Evolutionary conservation across 441 rosid species (phyloP).

Genomic region (Pelargonium myrrhifolium): DNA sequence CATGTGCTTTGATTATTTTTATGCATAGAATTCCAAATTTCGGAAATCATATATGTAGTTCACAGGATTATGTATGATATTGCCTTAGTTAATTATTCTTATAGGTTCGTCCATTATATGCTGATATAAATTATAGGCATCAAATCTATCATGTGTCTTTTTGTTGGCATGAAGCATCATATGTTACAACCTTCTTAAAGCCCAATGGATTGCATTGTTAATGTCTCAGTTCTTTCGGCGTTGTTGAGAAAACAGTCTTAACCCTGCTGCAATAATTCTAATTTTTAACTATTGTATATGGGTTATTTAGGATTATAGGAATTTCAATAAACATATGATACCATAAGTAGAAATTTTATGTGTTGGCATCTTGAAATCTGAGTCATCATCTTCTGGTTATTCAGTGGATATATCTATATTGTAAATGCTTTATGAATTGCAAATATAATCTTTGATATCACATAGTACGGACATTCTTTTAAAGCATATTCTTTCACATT

Average conservation of each 20-base stretch:
- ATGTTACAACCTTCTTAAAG: no score
- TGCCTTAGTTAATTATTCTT: background rate
- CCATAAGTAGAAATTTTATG: background rate
- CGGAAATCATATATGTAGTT: no score
- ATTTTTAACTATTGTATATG: background rate
- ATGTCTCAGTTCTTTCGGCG: background rate
- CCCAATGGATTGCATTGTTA: background rate
- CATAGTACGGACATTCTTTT: background rate
- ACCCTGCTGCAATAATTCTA: background rate
- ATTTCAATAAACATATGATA: background rate
- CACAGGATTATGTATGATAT: no score
- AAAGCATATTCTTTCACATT: background rate
- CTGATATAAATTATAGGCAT: background rate
- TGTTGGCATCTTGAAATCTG: background rate
- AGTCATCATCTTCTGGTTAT: background rate
- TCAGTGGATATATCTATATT: background rate
- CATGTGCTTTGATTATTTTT: background rate
- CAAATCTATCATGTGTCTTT: no score
- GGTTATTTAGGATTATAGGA: background rate
- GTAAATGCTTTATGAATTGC: background rate
- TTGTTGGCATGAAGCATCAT: no score
- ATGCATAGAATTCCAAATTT: background rate
- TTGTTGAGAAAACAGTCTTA: background rate
- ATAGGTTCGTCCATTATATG: background rate
- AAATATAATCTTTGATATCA: background rate